These are phyloP conservation scores for Lasiodiplodia theobromae DNA, from an alignment of 2,329 filamentous ascomycete genomes.

Conservation along the genomic window DNA sequence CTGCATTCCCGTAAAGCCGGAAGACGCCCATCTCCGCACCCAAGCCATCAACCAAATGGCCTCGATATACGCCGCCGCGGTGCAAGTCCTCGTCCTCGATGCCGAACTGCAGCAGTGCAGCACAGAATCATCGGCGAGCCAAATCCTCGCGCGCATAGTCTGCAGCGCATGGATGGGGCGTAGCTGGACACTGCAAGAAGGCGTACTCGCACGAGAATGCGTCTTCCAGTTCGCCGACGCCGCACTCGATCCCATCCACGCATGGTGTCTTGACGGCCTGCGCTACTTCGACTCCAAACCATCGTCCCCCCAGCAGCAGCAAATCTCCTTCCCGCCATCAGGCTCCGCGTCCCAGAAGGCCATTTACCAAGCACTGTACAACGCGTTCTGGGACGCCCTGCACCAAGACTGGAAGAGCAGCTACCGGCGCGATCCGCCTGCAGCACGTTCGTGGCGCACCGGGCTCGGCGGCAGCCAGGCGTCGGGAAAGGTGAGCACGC, in stretches of 20 bases:
- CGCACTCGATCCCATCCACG: slow-evolving; percentile 26
- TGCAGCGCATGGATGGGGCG: slow-evolving; percentile 33
- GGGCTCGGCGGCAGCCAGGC: background rate
- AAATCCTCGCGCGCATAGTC: slow-evolving; percentile 30
- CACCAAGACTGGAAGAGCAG: slow-evolving; percentile 29
- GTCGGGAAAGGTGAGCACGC: background rate
- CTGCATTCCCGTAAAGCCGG: slow-evolving; percentile 32
- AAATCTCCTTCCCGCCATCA: background rate
- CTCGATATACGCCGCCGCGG: slow-evolving; percentile 31
- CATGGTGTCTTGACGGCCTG: slow-evolving; percentile 24
- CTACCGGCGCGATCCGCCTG: background rate
- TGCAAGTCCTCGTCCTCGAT: slow-evolving; percentile 33
- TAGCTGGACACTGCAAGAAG: slow-evolving; percentile 34
- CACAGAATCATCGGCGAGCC: background rate
- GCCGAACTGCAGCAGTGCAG: background rate
- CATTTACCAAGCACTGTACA: slow-evolving; percentile 25
- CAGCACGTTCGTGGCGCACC: background rate
- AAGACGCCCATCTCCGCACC: slow-evolving; percentile 4
- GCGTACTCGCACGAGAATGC: slow-evolving; percentile 22
- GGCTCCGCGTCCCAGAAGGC: background rate
- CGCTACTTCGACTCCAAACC: background rate
- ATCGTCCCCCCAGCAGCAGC: background rate
- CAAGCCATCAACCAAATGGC: slow-evolving; percentile 33
- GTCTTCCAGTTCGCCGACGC: slow-evolving; percentile 34
- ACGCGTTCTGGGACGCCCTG: slow-evolving; percentile 26